Percentiles rank a stretch among this genome's conserved stretches.
Evolutionary conservation across 2,329 filamentous ascomycete species (phyloP).

Genomic region (Colletotrichum sojae): DNA sequence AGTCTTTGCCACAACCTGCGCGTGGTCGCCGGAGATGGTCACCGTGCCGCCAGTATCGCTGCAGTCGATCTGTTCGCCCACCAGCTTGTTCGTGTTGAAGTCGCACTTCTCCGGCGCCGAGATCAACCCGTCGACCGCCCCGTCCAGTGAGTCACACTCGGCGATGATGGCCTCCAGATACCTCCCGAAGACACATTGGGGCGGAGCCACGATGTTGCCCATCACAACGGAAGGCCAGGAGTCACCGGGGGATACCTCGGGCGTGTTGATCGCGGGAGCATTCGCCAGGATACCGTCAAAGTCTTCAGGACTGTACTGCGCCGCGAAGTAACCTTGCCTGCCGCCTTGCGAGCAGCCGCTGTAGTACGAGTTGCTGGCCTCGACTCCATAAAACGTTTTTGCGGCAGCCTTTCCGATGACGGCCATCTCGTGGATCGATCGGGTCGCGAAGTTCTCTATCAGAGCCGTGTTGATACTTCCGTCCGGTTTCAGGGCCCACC

Average conservation of each 20-base stretch:
- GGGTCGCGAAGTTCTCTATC: constrained; percentile 51
- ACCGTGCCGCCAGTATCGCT: constrained; percentile 11
- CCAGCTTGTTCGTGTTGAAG: not conserved
- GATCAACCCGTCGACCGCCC: constrained; percentile 23
- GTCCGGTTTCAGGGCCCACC: constrained; percentile 8
- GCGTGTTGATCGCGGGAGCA: constrained; percentile 53
- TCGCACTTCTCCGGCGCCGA: constrained; percentile 25
- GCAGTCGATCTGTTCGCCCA: constrained; percentile 10
- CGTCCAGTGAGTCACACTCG: constrained; percentile 15
- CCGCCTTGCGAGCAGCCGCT: constrained; percentile 73
- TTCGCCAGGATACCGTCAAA: constrained; percentile 71
- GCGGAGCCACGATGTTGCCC: constrained; percentile 25
- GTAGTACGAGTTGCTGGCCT: constrained; percentile 64
- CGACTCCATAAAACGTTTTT: constrained; percentile 59
- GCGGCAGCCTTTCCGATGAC: constrained; percentile 63
- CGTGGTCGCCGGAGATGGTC: not conserved
- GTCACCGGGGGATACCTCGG: not conserved
- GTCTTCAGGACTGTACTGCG: constrained; percentile 67
- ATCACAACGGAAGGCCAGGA: constrained; percentile 33
- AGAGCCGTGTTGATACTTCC: constrained; percentile 46
- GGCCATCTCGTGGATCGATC: constrained; percentile 61
- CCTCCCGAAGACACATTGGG: constrained; percentile 18
- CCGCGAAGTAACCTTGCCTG: constrained; percentile 68
- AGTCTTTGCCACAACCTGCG: constrained; percentile 10
- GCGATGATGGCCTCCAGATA: constrained; percentile 21